phyloP scores from a whole-genome alignment of 208 protist species.

The Balamuthia mandrillaris region DNA sequence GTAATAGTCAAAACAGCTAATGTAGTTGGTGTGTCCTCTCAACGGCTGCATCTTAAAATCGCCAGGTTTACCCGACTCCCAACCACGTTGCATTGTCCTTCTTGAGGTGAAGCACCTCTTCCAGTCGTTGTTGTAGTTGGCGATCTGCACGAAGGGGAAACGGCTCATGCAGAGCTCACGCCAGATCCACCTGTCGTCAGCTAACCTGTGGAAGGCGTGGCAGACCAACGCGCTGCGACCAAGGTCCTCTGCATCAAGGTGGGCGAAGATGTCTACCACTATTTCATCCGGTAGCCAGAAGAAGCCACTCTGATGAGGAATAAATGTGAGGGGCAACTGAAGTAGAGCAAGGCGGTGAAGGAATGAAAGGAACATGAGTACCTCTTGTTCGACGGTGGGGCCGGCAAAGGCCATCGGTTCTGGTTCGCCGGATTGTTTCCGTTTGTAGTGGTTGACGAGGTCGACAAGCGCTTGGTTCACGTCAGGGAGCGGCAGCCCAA shows the following conservation, averaged over 20 bases:
- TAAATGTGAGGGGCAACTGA: neutral
- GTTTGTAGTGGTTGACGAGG: neutral
- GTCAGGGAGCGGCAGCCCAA: constrained; percentile 1
- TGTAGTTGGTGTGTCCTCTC: constrained; percentile 22
- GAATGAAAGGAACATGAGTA: neutral
- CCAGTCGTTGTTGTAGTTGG: constrained; percentile 24
- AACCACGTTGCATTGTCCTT: constrained; percentile 14
- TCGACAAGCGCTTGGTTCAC: neutral
- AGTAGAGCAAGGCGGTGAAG: neutral
- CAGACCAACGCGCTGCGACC: neutral
- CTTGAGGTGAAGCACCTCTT: neutral
- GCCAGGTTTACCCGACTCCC: constrained; percentile 1
- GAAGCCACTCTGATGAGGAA: neutral
- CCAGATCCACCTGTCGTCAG: constrained; percentile 32
- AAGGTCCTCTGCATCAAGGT: neutral
- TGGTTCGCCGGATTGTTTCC: neutral
- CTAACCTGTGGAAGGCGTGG: constrained; percentile 1
- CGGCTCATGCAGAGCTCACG: constrained; percentile 9
- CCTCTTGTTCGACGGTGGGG: constrained; percentile 27
- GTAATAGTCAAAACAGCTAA: constrained; percentile 20
- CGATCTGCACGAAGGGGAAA: constrained; percentile 30
- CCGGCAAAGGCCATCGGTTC: neutral
- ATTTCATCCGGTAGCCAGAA: constrained; percentile 1
- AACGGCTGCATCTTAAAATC: constrained; percentile 29
- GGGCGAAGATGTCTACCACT: neutral